Percentiles rank a stretch among this genome's conserved stretches.
Evolutionary conservation across 1,284 basidiomycete species (phyloP).

Genomic region (Pyrrhoderma noxium): DNA sequence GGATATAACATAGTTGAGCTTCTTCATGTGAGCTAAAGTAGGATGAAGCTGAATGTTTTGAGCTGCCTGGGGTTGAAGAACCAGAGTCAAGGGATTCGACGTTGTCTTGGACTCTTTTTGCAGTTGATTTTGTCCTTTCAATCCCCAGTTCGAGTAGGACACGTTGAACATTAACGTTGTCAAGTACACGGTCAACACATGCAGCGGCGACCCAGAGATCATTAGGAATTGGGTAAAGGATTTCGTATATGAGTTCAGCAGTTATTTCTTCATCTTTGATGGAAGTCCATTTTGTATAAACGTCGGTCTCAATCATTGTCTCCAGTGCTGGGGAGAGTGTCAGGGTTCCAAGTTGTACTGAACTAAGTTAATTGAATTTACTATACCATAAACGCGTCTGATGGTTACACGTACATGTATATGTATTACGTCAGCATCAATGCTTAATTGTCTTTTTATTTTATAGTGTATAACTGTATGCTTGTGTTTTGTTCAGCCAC

Average conservation of each 20-base stretch:
- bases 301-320: constrained; percentile 11
- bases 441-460: too few species aligned
- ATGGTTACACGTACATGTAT: too few species aligned
- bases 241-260: constrained; percentile 36
- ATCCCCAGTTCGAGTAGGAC: constrained; percentile 56
- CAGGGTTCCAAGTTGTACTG: too few species aligned
- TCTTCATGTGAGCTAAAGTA: constrained; percentile 54
- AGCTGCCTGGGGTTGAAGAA: not conserved
- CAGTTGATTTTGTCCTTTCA: constrained; percentile 42
- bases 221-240: constrained; percentile 48
- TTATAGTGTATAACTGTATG: too few species aligned
- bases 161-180: constrained; percentile 48
- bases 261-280: constrained; percentile 51
- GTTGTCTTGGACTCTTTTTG: constrained; percentile 40
- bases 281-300: constrained; percentile 47
- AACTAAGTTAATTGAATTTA: too few species aligned
- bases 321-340: too few species aligned
- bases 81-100: constrained; percentile 19
- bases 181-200: constrained; percentile 58
- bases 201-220: constrained; percentile 72
- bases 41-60: constrained; percentile 28
- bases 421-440: too few species aligned
- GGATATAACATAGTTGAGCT: constrained; percentile 55
- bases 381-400: too few species aligned
- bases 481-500: too few species aligned